A percentile compares a stretch with the other conserved stretches of the same genome.
These are phyloP conservation scores for Suillus fuscotomentosus DNA, from an alignment of 768 basidiomycete genomes.

Conservation along the genomic window DNA sequence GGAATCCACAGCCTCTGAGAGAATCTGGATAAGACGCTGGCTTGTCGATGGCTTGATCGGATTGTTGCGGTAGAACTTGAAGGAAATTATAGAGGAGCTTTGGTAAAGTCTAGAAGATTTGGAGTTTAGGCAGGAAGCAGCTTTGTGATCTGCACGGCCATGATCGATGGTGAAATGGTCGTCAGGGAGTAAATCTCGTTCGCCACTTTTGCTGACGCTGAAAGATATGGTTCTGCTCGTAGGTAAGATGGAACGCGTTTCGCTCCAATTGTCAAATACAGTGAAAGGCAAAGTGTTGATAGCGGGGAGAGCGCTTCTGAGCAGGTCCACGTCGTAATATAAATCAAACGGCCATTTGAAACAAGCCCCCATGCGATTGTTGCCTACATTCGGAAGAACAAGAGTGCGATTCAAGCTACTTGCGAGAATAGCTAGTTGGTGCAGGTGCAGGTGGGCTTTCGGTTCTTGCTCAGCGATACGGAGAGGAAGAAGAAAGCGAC, in stretches of 20 bases:
- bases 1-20: slow-evolving; percentile 12
- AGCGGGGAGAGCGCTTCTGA: slow-evolving; percentile 9
- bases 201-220: slow-evolving; percentile 18
- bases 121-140: slow-evolving; percentile 19
- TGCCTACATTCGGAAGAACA: slow-evolving; percentile 60
- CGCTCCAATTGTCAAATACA: slow-evolving; percentile 39
- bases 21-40: slow-evolving; percentile 13
- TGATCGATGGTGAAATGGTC: slow-evolving; percentile 1
- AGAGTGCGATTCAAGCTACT: slow-evolving; percentile 50
- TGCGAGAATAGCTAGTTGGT: slow-evolving; percentile 51
- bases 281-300: slow-evolving; percentile 31
- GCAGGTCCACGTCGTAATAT: slow-evolving; percentile 44
- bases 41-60: slow-evolving; percentile 9
- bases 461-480: slow-evolving; percentile 58
- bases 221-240: slow-evolving; percentile 39
- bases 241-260: slow-evolving; percentile 22
- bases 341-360: slow-evolving; percentile 44
- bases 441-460: slow-evolving; percentile 54
- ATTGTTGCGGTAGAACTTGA: slow-evolving; percentile 6
- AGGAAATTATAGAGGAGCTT: slow-evolving; percentile 4
- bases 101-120: slow-evolving; percentile 15
- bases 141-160: slow-evolving; percentile 11
- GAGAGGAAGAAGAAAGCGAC: slow-evolving; percentile 49
- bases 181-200: neutral
- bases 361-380: slow-evolving; percentile 53